Base-by-base conservation (phyloP, 768 basidiomycete species). In the Tricholoma matsutake region DNA sequence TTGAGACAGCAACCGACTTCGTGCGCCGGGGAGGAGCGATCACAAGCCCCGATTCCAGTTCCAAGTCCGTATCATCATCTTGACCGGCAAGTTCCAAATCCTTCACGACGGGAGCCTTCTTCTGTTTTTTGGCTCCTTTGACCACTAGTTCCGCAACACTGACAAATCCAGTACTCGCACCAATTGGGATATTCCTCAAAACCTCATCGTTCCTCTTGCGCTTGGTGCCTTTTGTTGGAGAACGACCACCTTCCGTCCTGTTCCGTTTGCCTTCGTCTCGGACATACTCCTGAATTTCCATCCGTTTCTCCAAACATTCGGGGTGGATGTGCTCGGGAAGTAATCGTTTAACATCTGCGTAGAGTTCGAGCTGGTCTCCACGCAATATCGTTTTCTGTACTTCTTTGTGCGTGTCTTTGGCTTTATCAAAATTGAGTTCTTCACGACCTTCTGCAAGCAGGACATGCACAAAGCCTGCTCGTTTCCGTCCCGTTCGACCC, bases 401-500 rank as follows among this genome's bases (percentile, higher is more conserved):
- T 66, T 92, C 87, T 63, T 87, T 84, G 75, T 99, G 96, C 2
- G 85, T 86, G 43, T 83, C 86, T 67, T 93, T 87, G 0, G 97
- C 95, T 64, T 88, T 91, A 56, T 91, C 88, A 79, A 95, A 91
- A 67, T 97, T 96, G 53, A 79, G 69, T 67, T 98, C 95, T 75
- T 99, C 97, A 22, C 96, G 88, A 31, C 86, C 86, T 72, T 96
- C 91, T 6, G 95, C 86, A 65, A 98, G 87, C 18, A 99, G 80
- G 10, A 96, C 91, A 68, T 96, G 91, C n/a, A 99, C 91, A 51
- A 83, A 77, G 8, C 97, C 97, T 49, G 87, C 84, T 35, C 93
- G 86, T 73, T 95, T 95, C 52, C 97, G 91, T 11, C 97, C 97
- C 0, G 97, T 98, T 57, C 97, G 84, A 54, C 97, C 97, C 56